Percentiles rank a stretch among this genome's conserved stretches.
Evolutionary conservation across 2,329 filamentous ascomycete genomes (phyloP).

Genomic region (Elsinoe fawcettii): DNA sequence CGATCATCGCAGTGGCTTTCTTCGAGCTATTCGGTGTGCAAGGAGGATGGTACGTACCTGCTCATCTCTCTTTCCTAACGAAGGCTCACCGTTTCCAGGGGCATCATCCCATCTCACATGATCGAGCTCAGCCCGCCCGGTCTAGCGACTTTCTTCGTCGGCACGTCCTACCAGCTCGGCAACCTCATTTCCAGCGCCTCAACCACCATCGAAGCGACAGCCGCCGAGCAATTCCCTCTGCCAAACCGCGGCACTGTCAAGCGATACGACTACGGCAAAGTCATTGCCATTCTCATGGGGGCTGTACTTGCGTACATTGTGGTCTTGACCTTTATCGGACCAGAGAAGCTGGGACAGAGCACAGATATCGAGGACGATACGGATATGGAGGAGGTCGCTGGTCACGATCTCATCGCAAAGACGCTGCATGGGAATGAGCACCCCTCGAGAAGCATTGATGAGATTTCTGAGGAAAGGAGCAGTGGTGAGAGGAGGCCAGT

Average conservation of each 20-base stretch:
- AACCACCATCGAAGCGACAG: conserved; percentile 20
- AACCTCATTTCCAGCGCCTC: conserved; percentile 45
- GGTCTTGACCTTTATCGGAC: conserved; percentile 3
- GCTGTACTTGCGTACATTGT: conserved; percentile 2
- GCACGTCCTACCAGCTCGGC: conserved; percentile 67
- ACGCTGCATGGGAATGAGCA: not conserved
- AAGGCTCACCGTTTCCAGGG: not conserved
- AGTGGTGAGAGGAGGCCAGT: not conserved
- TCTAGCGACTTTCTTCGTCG: conserved; percentile 67
- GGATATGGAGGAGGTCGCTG: conserved; percentile 10
- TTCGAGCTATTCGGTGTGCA: conserved; percentile 56
- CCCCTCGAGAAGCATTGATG: not conserved
- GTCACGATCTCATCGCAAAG: not conserved
- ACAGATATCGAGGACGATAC: conserved; percentile 8
- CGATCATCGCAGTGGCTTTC: conserved; percentile 71
- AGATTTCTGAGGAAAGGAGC: not conserved
- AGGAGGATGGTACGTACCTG: conserved; percentile 28
- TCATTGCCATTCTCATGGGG: conserved; percentile 12
- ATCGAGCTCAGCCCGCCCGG: conserved; percentile 68
- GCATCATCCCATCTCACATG: conserved; percentile 54
- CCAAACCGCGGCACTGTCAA: conserved; percentile 11
- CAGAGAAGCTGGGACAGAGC: not conserved
- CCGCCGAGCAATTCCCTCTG: conserved; percentile 26
- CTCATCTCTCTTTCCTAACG: not conserved
- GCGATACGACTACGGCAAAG: conserved; percentile 15